Percentiles rank a stretch among this genome's conserved stretches.
Conservation (phyloP, 106 monocot species). For the Apostasia ramifera region DNA sequence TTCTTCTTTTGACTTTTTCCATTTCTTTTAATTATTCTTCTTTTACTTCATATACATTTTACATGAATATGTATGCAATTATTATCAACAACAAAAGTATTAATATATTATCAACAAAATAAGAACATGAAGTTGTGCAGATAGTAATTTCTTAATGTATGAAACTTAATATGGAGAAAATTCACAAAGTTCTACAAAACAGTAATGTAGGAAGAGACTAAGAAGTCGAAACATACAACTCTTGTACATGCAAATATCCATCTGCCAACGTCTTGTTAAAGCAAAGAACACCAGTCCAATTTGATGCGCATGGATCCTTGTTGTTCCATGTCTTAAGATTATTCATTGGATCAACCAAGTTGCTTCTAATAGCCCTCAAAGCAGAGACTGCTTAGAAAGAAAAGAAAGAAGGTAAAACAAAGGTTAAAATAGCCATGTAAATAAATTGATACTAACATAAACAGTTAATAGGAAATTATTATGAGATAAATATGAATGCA, state of each 20-base stretch:
- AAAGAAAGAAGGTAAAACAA: background rate
- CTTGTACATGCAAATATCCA: conserved; percentile 71
- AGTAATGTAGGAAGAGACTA: background rate
- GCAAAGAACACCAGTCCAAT: conserved; percentile 74
- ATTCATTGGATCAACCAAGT: conserved; percentile 38
- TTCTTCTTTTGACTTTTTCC: too few species aligned
- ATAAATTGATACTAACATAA: background rate
- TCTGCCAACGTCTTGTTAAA: conserved; percentile 50
- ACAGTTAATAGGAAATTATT: background rate
- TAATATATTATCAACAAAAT: too few species aligned
- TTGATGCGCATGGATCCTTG: conserved; percentile 77
- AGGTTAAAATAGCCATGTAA: background rate
- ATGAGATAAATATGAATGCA: background rate
- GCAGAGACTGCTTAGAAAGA: conserved; percentile 50
- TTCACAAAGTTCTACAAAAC: background rate
- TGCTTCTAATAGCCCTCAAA: conserved; percentile 35
- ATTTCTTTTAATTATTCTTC: too few species aligned
- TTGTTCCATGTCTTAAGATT: conserved; percentile 44
- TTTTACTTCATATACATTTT: too few species aligned
- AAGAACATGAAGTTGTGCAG: too few species aligned
- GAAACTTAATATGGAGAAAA: background rate
- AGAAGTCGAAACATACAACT: conserved; percentile 55
- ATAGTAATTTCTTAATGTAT: too few species aligned
- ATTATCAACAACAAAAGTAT: too few species aligned
- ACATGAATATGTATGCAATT: too few species aligned